A percentile compares a stretch with the other conserved stretches of the same genome.
Evolutionary conservation across 2,329 filamentous ascomycete species (phyloP).

Genomic region (Verticillium tricorpus): DNA sequence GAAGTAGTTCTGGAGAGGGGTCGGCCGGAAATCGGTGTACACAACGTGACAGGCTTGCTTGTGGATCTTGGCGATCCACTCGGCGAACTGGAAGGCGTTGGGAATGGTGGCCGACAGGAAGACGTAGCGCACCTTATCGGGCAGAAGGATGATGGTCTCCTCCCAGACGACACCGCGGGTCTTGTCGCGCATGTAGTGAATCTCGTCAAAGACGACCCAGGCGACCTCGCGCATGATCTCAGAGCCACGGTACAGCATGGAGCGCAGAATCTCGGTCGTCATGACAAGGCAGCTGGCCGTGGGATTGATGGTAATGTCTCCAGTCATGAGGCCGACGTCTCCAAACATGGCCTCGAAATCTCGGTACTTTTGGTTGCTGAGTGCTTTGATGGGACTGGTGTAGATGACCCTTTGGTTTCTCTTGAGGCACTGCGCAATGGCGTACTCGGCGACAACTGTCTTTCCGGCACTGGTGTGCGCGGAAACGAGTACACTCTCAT

Average conservation of each 20-base stretch:
- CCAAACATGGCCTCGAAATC: conserved; percentile 95
- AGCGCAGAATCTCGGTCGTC: conserved; percentile 98
- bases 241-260: conserved; percentile 95
- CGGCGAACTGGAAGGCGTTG: conserved; percentile 98
- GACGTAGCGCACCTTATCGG: conserved; percentile 98
- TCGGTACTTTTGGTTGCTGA: conserved; percentile 98
- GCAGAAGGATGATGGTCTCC: conserved; percentile 95
- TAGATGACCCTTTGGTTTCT: conserved; percentile 98
- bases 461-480: conserved; percentile 97
- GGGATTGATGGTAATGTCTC: conserved; percentile 98
- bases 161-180: conserved; percentile 96
- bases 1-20: conserved; percentile 95
- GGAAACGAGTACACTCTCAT: conserved; percentile 94
- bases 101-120: conserved; percentile 98
- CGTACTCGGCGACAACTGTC: conserved; percentile 97
- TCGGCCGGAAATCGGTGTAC: conserved; percentile 97
- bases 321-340: conserved; percentile 96
- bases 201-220: conserved; percentile 98
- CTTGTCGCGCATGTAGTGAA: conserved; percentile 97
- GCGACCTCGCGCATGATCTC: conserved; percentile 99
- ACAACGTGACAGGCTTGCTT: conserved; percentile 97
- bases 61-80: conserved; percentile 98
- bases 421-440: conserved; percentile 94
- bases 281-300: conserved; percentile 97
- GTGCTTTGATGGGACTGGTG: conserved; percentile 96